phyloP scores from a whole-genome alignment of 2,329 filamentous ascomycete species.

The Tolypocladium paradoxum region DNA sequence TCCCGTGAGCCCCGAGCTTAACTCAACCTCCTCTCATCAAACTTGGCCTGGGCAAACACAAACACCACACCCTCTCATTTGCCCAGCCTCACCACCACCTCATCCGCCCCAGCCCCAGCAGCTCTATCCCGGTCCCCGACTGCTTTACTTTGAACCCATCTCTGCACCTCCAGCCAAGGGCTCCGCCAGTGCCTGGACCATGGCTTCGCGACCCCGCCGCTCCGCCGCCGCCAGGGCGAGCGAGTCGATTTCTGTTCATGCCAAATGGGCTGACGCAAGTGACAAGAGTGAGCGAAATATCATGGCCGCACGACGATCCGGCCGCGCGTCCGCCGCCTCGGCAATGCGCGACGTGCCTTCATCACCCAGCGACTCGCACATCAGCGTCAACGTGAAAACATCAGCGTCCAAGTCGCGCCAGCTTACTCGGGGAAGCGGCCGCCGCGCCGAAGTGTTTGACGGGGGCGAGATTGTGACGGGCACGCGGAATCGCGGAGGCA shows the following conservation, averaged over 20 bases:
- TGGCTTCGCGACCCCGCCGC: constrained; percentile 37
- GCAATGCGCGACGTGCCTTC: constrained; percentile 34
- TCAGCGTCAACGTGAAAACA: constrained; percentile 38
- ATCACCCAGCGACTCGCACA: constrained; percentile 36
- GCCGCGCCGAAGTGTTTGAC: constrained; percentile 27
- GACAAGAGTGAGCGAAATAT: constrained; percentile 24
- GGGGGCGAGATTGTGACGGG: constrained; percentile 37
- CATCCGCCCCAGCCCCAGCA: background rate
- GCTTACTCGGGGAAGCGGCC: constrained; percentile 29
- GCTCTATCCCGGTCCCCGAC: background rate
- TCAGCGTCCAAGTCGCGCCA: constrained; percentile 41
- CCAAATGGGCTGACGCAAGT: constrained; percentile 28
- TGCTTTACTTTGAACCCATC: background rate
- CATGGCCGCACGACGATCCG: constrained; percentile 43
- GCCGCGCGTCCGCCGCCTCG: constrained; percentile 31
- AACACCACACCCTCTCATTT: background rate
- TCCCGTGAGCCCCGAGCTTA: background rate
- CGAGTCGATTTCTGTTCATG: constrained; percentile 30
- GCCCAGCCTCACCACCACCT: background rate
- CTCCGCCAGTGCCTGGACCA: constrained; percentile 13
- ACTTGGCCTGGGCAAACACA: background rate
- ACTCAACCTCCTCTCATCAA: constrained; percentile 1
- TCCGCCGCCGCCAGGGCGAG: constrained; percentile 31
- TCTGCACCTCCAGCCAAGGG: background rate
- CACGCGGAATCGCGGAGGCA: constrained; percentile 42